Conservation (phyloP, 768 basidiomycete genomes). For the Mycena epipterygia region DNA sequence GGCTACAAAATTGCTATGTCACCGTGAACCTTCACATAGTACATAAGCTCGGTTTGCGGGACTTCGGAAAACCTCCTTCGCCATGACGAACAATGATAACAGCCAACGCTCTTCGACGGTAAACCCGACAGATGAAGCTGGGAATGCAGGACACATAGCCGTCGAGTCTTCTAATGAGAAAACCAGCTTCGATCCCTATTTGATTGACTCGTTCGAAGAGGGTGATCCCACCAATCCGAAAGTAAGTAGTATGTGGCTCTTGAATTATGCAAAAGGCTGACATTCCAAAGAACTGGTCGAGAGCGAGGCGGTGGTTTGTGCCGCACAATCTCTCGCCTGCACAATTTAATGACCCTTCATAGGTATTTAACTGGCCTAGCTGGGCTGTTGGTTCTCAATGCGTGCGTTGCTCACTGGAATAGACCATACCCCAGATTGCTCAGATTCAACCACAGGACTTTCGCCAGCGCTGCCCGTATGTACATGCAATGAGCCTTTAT, state of each 20-base stretch:
- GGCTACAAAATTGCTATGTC: no score
- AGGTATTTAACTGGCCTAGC: constrained; percentile 61
- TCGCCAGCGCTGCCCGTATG: constrained; percentile 71
- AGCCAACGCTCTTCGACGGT: constrained; percentile 2
- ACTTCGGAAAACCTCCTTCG: no score
- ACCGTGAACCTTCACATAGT: no score
- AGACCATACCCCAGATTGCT: not conserved
- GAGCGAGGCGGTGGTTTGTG: constrained; percentile 54
- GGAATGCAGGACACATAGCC: not conserved
- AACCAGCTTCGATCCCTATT: constrained; percentile 45
- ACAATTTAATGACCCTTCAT: not conserved
- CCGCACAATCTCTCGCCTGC: not conserved
- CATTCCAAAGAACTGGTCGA: constrained; percentile 64
- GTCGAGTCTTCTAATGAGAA: not conserved
- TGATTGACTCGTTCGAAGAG: constrained; percentile 49
- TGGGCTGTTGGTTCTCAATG: constrained; percentile 67
- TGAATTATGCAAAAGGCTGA: constrained; percentile 5
- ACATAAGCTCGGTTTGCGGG: no score
- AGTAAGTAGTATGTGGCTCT: constrained; percentile 46
- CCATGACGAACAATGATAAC: not conserved
- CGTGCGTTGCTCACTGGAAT: constrained; percentile 51
- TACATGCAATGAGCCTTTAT: not conserved
- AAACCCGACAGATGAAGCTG: not conserved
- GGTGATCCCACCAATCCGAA: constrained; percentile 63
- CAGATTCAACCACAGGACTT: constrained; percentile 58